phyloP scores from a whole-genome alignment of 441 rosid species.

The Flueggea neowawraea region DNA sequence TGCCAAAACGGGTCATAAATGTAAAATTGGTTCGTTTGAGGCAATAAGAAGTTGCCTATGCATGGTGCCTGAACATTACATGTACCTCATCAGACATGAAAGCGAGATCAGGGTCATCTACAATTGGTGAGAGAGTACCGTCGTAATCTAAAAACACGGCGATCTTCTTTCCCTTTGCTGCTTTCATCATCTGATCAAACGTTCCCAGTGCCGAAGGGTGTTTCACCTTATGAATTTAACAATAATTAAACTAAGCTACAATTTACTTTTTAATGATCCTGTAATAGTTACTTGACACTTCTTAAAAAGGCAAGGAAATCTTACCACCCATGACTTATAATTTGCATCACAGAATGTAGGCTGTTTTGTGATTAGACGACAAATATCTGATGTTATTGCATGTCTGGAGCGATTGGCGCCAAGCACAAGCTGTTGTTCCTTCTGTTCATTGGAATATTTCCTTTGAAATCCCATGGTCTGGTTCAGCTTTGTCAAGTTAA shows the following conservation, averaged over 20 bases:
- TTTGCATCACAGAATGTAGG: conserved; percentile 14
- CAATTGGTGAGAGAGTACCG: conserved; percentile 96
- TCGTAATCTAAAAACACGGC: conserved; percentile 93
- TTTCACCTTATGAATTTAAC: too few species aligned
- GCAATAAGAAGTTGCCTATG: neutral
- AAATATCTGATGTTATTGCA: conserved; percentile 1
- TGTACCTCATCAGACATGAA: conserved; percentile 76
- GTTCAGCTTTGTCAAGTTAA: conserved; percentile 18
- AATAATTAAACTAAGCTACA: too few species aligned
- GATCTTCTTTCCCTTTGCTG: conserved; percentile 74
- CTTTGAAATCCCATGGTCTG: conserved; percentile 25
- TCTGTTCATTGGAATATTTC: conserved; percentile 13
- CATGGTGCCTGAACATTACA: neutral
- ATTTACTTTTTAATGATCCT: too few species aligned
- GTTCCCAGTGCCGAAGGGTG: conserved; percentile 85
- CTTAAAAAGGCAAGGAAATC: neutral
- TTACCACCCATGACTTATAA: conserved; percentile 49
- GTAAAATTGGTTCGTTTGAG: neutral
- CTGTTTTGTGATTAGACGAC: neutral
- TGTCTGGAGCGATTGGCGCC: conserved; percentile 5
- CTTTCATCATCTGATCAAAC: conserved; percentile 68
- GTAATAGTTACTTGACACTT: too few species aligned
- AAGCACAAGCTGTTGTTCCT: conserved; percentile 19
- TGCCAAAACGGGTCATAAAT: conserved; percentile 19
- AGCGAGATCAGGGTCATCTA: conserved; percentile 83